Percentiles rank a stretch among this genome's conserved stretches.
phyloP scores from a whole-genome alignment of 495 filamentous ascomycete species.

The Neurospora sp. region DNA sequence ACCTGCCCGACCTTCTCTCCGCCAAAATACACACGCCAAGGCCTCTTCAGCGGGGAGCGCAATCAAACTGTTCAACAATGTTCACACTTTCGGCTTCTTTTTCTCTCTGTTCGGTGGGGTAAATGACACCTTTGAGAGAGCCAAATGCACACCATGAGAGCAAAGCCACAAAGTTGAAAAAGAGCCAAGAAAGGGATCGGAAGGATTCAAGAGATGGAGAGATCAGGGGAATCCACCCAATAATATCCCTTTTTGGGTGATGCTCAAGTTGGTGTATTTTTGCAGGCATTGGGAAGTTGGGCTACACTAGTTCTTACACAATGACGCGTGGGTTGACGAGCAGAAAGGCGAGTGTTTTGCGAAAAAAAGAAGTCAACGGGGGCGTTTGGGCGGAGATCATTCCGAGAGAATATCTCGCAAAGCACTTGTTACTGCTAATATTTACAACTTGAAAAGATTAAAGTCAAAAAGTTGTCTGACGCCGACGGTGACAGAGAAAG shows the following conservation, averaged over 20 bases:
- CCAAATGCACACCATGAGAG: not conserved
- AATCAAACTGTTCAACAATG: not conserved
- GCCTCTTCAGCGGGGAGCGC: not conserved
- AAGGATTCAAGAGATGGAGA: not conserved
- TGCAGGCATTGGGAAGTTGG: not conserved
- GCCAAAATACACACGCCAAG: not conserved
- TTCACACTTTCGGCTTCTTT: not conserved
- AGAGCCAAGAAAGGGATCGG: not conserved
- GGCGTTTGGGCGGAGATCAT: not conserved
- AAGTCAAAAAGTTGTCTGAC: not conserved
- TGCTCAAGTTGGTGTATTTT: not conserved
- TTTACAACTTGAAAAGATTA: not conserved
- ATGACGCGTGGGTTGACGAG: not conserved
- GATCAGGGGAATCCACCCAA: not conserved
- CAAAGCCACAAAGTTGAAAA: not conserved
- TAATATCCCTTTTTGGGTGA: not conserved
- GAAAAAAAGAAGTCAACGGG: not conserved
- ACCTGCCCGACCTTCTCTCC: not conserved
- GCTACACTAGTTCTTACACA: not conserved
- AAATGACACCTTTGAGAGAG: not conserved
- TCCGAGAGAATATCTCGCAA: not conserved
- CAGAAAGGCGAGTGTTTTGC: not conserved
- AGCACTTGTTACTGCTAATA: not conserved
- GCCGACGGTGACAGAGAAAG: not conserved
- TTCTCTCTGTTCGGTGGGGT: not conserved